Base-by-base conservation (phyloP, 208 protist species). In the Acanthamoeba castellanii region DNA sequence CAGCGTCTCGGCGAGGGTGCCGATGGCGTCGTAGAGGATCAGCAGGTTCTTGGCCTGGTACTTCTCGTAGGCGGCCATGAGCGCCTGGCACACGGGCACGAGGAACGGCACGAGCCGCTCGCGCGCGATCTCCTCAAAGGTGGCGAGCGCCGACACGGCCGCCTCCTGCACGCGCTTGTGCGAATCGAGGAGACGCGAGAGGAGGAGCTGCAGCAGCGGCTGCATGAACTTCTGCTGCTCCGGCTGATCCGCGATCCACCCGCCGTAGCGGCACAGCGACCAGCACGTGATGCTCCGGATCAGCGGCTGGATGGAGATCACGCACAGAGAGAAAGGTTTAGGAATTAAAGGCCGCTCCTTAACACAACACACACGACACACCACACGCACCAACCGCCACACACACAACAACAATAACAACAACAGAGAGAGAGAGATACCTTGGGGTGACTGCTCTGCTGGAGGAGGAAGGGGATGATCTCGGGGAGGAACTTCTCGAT, bases 131-230 rank as follows among this genome's bases (percentile, higher is more conserved):
- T 98, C 97, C 94, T 98, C 97, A 8, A 98, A 90, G 16, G 96
- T 98, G 47, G 97, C 97, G 74, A 98, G 98, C 14, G 97, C 96
- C 52, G 94, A 97, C 78, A 97, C 97, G 8, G 98, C 97, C 27
- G 97, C 97, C 93, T 98, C 98, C 91, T 98, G 98, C 25, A 98
- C 97, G 30, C 94, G 85, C 89, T 98, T 98, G 94, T 97, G 97
- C 22, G 95, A 87, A 68, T 98, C 98, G 9, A 97, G 68, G 25
- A 98, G 96, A 30, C 97, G 92, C 30, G 97, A 90, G 25, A 98
- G 84, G 20, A 98, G 84, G 37, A 94, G 92, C 25, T 93, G 50
- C 45, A 98, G 61, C 32, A 97, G 55, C n/a, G 95, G 88, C 32
- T 95, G 42, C 16, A 98, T 34, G 68, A 91, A 88, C n/a, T 81